Percentiles rank a stretch among this genome's conserved stretches.
phyloP scores from a whole-genome alignment of 345 rosid species.

The Triadica sebifera region DNA sequence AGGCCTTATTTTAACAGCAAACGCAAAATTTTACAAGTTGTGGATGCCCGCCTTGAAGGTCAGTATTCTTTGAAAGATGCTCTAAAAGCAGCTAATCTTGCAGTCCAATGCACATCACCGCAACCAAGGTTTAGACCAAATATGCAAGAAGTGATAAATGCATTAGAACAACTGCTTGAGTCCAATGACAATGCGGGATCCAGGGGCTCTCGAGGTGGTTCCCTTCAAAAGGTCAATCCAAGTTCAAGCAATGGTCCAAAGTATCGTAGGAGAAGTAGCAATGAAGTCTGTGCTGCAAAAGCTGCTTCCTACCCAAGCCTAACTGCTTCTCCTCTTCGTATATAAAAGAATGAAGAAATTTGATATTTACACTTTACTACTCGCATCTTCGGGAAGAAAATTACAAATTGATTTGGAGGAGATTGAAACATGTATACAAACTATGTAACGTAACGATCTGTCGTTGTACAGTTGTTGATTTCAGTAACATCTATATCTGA shows the following conservation, averaged over 20 bases:
- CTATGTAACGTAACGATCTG: not conserved
- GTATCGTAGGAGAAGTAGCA: conserved; percentile 18
- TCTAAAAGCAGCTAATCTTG: conserved; percentile 16
- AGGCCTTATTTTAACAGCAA: conserved; percentile 27
- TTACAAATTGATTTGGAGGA: not conserved
- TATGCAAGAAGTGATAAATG: conserved; percentile 19
- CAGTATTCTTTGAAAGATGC: conserved; percentile 21
- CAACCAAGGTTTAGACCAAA: conserved; percentile 27
- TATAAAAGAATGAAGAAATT: conserved; percentile 7
- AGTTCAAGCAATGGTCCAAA: conserved; percentile 18
- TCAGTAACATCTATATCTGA: not conserved
- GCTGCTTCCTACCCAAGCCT: conserved; percentile 24
- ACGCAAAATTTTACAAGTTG: conserved; percentile 21
- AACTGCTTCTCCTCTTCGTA: conserved; percentile 26
- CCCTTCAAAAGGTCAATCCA: conserved; percentile 18
- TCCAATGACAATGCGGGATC: conserved; percentile 18
- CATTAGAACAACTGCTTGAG: conserved; percentile 32
- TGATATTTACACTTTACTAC: not conserved
- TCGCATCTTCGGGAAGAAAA: not conserved
- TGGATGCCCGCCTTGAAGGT: conserved; percentile 33
- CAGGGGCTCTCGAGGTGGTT: conserved; percentile 13
- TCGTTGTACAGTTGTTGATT: conserved; percentile 14
- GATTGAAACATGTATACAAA: not conserved
- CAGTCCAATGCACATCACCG: conserved; percentile 26
- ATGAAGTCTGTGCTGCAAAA: conserved; percentile 18